phyloP scores from a whole-genome alignment of 2,329 filamentous ascomycete genomes.

The Fusarium subtropicale region DNA sequence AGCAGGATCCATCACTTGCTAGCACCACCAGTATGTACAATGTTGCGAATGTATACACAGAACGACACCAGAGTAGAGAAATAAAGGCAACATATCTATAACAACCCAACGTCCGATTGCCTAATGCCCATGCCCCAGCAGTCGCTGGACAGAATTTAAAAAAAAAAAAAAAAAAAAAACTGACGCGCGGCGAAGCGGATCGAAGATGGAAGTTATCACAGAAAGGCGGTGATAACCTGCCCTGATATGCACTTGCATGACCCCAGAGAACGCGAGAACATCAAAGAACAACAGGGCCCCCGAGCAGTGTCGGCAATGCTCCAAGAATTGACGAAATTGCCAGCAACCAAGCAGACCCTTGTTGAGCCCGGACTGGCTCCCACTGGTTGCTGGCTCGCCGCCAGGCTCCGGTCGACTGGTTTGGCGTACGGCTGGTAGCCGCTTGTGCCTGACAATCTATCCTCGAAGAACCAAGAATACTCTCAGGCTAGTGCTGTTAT shows the following conservation, averaged over 20 bases:
- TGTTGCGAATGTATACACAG: not conserved
- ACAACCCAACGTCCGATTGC: not conserved
- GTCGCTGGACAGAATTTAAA: not conserved
- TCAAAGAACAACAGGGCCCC: slow-evolving; percentile 15
- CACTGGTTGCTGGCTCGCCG: slow-evolving; percentile 22
- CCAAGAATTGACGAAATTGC: not conserved
- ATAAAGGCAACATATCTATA: not conserved
- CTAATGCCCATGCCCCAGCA: not conserved
- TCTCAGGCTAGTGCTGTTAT: not conserved
- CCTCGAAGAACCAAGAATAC: slow-evolving; percentile 20
- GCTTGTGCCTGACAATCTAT: slow-evolving; percentile 41
- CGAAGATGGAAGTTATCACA: slow-evolving; percentile 2
- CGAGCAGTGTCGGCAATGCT: slow-evolving; percentile 10
- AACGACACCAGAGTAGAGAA: not conserved
- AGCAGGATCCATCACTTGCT: not conserved
- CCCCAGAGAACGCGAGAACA: slow-evolving; percentile 17
- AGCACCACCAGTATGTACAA: not conserved
- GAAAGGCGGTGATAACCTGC: slow-evolving; percentile 25
- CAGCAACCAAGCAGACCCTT: slow-evolving; percentile 19
- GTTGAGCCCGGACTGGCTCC: slow-evolving; percentile 21
- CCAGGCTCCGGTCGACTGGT: slow-evolving; percentile 34
- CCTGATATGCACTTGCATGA: slow-evolving; percentile 16
- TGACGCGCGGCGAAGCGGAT: slow-evolving; percentile 3
- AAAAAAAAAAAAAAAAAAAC: not conserved
- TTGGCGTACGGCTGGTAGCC: slow-evolving; percentile 34